Evolutionary conservation across 257 asterid species (phyloP), one percentile per base, ranked within the genome.

Genomic region (Lavandula angustifolia): DNA sequence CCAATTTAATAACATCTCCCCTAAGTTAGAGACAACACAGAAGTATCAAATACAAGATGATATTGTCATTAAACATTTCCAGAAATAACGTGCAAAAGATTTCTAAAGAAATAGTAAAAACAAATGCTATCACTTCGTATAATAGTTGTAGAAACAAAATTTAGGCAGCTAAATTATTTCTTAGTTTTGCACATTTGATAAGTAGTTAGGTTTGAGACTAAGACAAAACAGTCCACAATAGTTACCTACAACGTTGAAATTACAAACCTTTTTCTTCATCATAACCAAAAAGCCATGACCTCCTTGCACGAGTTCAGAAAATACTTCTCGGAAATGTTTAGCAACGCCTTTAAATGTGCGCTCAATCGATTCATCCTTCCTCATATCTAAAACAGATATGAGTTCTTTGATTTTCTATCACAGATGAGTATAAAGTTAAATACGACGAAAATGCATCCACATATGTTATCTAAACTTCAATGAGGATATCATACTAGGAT

Each of bases 271-370:
- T 74, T 87, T 89, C 92, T 90, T 94, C 97, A 89, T 86, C 95
- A 94, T 94, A 68, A 87, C 85, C 70, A 94, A 73, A 81, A 75
- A 74, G 34, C 99, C 99, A 73, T 86, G 97, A 71, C 99, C 99
- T 44, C 97, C 99, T 87, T 87, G 99, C 68, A 94, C 99, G 29
- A 94, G 96, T 76, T 94, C 97, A 40, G 97, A 82, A 69, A 94
- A 94, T 50, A 94, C 99, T 76, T 94, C 97, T 58, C 96, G 94
- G 58, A 94, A 94, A 81, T 94, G 91, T 80, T 78, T 94, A 52
- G 99, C 97, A 57, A 94, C 99, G 0, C 99, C 99, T 79, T 94
- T 94, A 74, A 89, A 94, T 5, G 99, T 94, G 55, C 97, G 99
- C 71, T 94, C 99, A 67, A 94, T 94, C 9, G 99, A 94, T 77